Conservation (phyloP, 495 filamentous ascomycete genomes). For the Penicilliopsis zonata region DNA sequence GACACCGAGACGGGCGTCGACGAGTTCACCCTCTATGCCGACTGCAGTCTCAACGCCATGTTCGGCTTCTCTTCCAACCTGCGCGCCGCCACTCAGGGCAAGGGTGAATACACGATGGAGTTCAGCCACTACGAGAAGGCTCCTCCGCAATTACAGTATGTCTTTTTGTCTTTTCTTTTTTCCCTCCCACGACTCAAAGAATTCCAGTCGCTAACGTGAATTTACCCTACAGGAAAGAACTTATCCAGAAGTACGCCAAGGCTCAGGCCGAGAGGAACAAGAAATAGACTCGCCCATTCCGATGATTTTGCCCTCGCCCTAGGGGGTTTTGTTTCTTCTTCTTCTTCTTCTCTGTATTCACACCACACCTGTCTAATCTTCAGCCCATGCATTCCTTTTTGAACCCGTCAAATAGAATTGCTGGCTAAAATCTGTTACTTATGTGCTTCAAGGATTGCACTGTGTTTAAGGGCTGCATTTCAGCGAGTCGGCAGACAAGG, state of each 20-base stretch:
- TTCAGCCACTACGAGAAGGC: conserved; percentile 90
- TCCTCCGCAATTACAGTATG: conserved; percentile 80
- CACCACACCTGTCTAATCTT: conserved; percentile 1
- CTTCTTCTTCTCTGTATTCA: conserved; percentile 1
- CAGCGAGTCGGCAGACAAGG: too few species aligned
- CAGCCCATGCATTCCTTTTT: too few species aligned
- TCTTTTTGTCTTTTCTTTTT: conserved; percentile 10
- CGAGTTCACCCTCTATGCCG: conserved; percentile 89
- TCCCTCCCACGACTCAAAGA: not conserved
- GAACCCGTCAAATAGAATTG: too few species aligned
- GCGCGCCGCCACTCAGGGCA: conserved; percentile 90
- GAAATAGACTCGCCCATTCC: conserved; percentile 31
- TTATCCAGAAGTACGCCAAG: conserved; percentile 81
- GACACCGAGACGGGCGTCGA: conserved; percentile 92
- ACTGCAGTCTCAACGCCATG: conserved; percentile 91
- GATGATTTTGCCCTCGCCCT: too few species aligned
- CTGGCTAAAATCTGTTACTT: too few species aligned
- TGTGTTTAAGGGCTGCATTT: too few species aligned
- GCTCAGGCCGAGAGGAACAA: conserved; percentile 65
- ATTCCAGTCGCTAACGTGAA: not conserved
- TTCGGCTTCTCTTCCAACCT: conserved; percentile 90
- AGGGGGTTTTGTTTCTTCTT: conserved; percentile 2
- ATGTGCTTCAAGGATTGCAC: too few species aligned
- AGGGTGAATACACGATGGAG: conserved; percentile 99
- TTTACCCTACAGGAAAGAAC: conserved; percentile 57